These are phyloP conservation scores for Aegilops tauschii DNA, from an alignment of 176 grass and related monocot species.

Conservation along the genomic window DNA sequence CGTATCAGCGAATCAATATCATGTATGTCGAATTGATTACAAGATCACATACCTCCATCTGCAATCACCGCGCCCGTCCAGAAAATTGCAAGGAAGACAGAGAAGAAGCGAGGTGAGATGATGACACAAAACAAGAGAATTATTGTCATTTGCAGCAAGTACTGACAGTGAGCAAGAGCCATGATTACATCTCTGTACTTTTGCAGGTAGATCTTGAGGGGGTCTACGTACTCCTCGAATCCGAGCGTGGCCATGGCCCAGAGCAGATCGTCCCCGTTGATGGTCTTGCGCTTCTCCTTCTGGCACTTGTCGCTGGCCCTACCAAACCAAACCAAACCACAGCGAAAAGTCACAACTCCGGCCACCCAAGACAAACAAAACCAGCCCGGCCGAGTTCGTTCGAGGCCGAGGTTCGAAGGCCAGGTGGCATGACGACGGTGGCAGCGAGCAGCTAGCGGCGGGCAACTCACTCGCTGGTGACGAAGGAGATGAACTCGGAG, in stretches of 20 bases:
- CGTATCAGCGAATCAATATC: not conserved
- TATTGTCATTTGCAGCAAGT: not conserved
- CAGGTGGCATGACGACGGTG: not conserved
- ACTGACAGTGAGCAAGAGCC: constrained; percentile 3
- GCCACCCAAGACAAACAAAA: not conserved
- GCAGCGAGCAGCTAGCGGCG: not conserved
- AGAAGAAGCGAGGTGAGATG: constrained; percentile 34
- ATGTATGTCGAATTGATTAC: not conserved
- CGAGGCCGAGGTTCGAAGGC: not conserved
- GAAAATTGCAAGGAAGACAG: constrained; percentile 38
- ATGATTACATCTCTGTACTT: constrained; percentile 85
- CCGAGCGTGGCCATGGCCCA: constrained; percentile 96
- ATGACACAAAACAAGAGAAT: not conserved
- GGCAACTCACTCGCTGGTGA: constrained; percentile 92
- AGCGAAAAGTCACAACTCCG: not conserved
- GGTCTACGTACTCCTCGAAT: constrained; percentile 96
- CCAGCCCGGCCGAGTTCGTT: not conserved
- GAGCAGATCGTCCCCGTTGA: constrained; percentile 94
- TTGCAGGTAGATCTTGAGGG: constrained; percentile 88
- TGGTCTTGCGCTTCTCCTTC: constrained; percentile 97
- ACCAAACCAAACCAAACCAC: constrained; percentile 14
- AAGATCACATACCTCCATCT: constrained; percentile 85
- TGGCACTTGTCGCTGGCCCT: constrained; percentile 99
- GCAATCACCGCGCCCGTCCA: constrained; percentile 22
- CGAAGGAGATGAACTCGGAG: constrained; percentile 98